phyloP scores from a whole-genome alignment of 768 basidiomycete species.

The Mycena albidolilacea region DNA sequence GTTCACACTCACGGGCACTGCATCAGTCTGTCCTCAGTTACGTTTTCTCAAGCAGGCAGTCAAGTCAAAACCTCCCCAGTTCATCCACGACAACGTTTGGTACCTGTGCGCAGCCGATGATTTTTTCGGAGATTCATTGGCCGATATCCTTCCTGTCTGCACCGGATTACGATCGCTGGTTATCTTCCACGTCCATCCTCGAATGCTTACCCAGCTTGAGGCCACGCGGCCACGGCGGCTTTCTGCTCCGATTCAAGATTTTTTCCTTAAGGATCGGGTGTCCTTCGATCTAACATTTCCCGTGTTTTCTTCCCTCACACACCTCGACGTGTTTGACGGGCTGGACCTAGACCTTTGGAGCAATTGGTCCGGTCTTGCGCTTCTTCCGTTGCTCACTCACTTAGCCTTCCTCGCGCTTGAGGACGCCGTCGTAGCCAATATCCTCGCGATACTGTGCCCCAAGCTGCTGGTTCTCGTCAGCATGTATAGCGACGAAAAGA shows the following conservation, averaged over 20 bases:
- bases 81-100: constrained; percentile 15
- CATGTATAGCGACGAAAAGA: background rate
- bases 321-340: constrained; percentile 4
- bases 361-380: background rate
- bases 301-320: background rate
- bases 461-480: background rate
- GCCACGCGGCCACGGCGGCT: background rate
- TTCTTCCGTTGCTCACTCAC: constrained; percentile 19
- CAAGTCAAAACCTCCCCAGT: background rate
- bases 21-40: background rate
- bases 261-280: background rate
- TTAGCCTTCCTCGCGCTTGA: background rate
- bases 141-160: background rate
- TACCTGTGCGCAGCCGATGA: background rate
- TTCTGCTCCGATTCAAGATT: background rate
- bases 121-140: background rate
- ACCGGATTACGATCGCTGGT: background rate
- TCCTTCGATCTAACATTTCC: background rate
- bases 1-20: background rate
- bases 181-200: background rate
- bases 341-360: no score
- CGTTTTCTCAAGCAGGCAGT: background rate
- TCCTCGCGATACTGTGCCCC: background rate
- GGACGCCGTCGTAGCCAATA: no score
- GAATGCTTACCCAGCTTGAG: background rate